Percentiles rank a stretch among this genome's conserved stretches.
Conservation (phyloP, 192 early-diverging fungal genomes). For the Polychytrium aggregatum region DNA sequence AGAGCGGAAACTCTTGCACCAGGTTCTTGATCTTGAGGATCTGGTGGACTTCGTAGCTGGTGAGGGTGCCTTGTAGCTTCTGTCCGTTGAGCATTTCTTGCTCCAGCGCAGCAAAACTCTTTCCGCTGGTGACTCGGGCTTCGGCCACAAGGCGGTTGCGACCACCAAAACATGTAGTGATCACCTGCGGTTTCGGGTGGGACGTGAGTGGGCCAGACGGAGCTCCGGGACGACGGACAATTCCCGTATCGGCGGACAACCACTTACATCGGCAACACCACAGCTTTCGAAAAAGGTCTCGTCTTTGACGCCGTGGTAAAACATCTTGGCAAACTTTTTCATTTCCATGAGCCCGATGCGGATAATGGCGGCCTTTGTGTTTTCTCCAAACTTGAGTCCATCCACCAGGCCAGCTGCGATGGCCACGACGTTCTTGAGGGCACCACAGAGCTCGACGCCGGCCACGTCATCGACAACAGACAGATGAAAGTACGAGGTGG, state of each 20-base stretch:
- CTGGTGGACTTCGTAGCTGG: constrained; percentile 73
- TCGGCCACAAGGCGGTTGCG: constrained; percentile 89
- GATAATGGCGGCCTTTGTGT: constrained; percentile 97
- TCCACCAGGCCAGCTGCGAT: constrained; percentile 92
- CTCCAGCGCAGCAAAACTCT: constrained; percentile 86
- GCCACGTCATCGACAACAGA: constrained; percentile 70
- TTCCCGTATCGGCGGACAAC: not conserved
- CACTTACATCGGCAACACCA: constrained; percentile 78
- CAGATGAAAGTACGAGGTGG: constrained; percentile 84
- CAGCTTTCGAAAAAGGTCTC: constrained; percentile 96
- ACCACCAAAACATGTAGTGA: constrained; percentile 96
- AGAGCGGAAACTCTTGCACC: constrained; percentile 70
- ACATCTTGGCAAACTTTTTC: constrained; percentile 79
- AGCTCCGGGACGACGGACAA: not conserved
- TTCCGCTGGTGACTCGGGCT: constrained; percentile 81
- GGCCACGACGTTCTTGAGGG: constrained; percentile 97
- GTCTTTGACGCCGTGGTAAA: constrained; percentile 71
- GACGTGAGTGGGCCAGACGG: not conserved
- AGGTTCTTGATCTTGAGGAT: constrained; percentile 59
- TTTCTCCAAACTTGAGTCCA: constrained; percentile 84
- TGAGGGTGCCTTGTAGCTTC: constrained; percentile 92
- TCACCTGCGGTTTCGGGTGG: constrained; percentile 24
- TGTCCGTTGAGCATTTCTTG: constrained; percentile 90
- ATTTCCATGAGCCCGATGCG: constrained; percentile 92
- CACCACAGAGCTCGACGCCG: constrained; percentile 95